phyloP scores from a whole-genome alignment of 2,329 filamentous ascomycete species.

The Raffaelea ambrosiae region DNA sequence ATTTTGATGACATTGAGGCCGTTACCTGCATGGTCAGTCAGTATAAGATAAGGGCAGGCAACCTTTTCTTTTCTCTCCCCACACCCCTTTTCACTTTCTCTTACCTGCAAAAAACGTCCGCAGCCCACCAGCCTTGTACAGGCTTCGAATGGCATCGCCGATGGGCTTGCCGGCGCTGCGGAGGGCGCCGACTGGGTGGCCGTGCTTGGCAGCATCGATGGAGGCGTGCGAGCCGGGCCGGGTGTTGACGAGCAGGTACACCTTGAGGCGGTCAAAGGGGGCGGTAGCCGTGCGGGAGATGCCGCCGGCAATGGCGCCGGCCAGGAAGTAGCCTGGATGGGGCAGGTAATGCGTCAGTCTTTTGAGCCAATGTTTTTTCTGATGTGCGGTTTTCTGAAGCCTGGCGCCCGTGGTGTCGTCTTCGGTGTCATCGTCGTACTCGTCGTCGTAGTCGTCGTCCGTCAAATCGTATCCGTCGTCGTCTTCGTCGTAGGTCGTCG shows the following conservation, averaged over 20 bases:
- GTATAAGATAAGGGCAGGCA: too few relatives aligned
- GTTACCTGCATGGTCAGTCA: conserved; percentile 54
- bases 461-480: neutral
- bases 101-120: conserved; percentile 87
- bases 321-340: conserved; percentile 94
- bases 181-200: conserved; percentile 55
- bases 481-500: neutral
- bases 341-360: conserved; percentile 63
- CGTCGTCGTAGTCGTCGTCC: neutral
- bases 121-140: conserved; percentile 81
- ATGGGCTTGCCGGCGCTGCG: conserved; percentile 63
- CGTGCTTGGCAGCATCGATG: conserved; percentile 59
- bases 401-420: conserved; percentile 3
- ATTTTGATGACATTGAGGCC: conserved; percentile 95
- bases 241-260: conserved; percentile 93
- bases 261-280: conserved; percentile 92
- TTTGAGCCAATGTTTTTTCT: conserved; percentile 3
- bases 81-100: conserved; percentile 17
- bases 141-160: conserved; percentile 60
- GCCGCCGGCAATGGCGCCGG: conserved; percentile 88
- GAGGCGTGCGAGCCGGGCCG: conserved; percentile 49
- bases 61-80: neutral
- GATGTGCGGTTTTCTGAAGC: conserved; percentile 5
- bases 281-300: conserved; percentile 93
- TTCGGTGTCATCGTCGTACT: neutral